phyloP scores from a whole-genome alignment of 352 stramenopile species.

The Halophytophthora polymorphica region DNA sequence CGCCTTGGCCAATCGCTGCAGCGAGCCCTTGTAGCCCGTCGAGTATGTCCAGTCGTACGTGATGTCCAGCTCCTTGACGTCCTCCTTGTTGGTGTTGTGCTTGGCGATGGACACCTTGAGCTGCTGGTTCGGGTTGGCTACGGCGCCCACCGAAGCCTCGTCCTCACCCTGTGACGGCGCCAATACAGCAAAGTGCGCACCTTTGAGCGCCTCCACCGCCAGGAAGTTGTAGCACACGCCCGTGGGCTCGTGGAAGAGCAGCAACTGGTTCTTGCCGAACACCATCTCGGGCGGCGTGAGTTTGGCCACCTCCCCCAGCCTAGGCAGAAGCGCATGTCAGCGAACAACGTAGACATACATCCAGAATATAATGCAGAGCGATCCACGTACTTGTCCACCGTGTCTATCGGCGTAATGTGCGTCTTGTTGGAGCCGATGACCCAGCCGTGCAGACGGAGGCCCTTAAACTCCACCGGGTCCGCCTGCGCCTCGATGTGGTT shows the following conservation, averaged over 20 bases:
- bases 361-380: background rate
- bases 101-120: conserved; percentile 80
- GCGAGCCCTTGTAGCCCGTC: conserved; percentile 78
- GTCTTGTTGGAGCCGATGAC: conserved; percentile 78
- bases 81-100: conserved; percentile 76
- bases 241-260: conserved; percentile 66
- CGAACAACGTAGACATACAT: background rate
- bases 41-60: conserved; percentile 85
- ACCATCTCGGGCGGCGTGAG: conserved; percentile 86
- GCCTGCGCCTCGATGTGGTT: conserved; percentile 37
- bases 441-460: conserved; percentile 60
- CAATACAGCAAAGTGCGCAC: conserved; percentile 54
- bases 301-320: conserved; percentile 55
- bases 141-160: conserved; percentile 36
- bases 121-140: conserved; percentile 62
- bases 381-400: conserved; percentile 50
- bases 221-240: conserved; percentile 78
- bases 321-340: conserved; percentile 17
- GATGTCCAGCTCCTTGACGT: conserved; percentile 83
- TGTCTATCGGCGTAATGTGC: conserved; percentile 77
- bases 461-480: conserved; percentile 66
- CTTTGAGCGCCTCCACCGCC: conserved; percentile 69
- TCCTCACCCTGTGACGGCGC: conserved; percentile 38
- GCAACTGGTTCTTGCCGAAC: conserved; percentile 79
- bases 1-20: conserved; percentile 40